Conservation (phyloP, 2,329 filamentous ascomycete species). For the Colletotrichum destructivum region DNA sequence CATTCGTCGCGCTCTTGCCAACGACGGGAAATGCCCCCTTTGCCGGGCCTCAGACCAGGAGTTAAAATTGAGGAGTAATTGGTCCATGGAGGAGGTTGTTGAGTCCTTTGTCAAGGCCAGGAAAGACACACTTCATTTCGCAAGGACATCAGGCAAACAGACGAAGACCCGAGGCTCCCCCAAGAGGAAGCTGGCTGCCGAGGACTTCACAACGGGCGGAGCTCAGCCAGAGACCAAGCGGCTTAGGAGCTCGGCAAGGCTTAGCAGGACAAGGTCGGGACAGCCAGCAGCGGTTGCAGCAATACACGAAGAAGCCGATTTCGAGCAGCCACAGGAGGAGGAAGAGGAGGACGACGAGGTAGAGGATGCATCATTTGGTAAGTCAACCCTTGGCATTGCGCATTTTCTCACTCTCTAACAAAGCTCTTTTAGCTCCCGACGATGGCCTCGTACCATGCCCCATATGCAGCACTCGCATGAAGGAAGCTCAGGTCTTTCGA, state of each 20-base stretch:
- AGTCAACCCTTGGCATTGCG: not conserved
- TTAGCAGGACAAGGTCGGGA: conserved; percentile 60
- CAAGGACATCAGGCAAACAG: conserved; percentile 61
- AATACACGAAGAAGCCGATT: conserved; percentile 40
- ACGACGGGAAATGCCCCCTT: conserved; percentile 89
- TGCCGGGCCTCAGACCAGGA: conserved; percentile 87
- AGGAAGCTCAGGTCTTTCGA: conserved; percentile 80
- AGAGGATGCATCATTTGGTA: conserved; percentile 31
- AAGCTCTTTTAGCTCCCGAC: conserved; percentile 56
- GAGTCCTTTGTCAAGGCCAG: conserved; percentile 81
- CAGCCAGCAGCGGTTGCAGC: conserved; percentile 56
- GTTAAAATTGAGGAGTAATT: conserved; percentile 86
- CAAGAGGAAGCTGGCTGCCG: conserved; percentile 68
- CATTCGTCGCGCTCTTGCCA: conserved; percentile 87
- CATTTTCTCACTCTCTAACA: conserved; percentile 35
- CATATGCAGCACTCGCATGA: conserved; percentile 85
- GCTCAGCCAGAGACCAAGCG: conserved; percentile 60
- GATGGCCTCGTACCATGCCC: conserved; percentile 89
- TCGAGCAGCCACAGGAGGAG: conserved; percentile 32
- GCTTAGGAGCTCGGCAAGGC: conserved; percentile 66
- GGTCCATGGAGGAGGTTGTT: conserved; percentile 87
- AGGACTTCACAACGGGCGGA: conserved; percentile 38
- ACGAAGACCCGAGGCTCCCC: conserved; percentile 46
- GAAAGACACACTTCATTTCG: conserved; percentile 74
- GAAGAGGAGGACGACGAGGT: conserved; percentile 27